Base-by-base conservation (phyloP, 1,284 basidiomycete species). In the Cutaneotrichosporon cutaneum region DNA sequence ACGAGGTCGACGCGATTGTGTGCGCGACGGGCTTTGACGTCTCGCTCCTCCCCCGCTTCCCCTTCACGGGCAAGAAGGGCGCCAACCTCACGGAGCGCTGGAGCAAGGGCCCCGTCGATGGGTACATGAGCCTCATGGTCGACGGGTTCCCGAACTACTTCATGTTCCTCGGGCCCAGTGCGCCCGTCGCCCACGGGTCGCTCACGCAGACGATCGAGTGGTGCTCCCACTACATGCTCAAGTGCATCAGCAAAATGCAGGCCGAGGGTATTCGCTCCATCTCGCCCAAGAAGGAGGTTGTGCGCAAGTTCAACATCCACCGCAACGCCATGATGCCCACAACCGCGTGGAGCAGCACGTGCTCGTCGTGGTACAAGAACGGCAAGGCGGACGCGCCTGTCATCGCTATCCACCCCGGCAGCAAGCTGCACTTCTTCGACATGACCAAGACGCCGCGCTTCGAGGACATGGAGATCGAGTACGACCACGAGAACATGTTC, bases 1-100 rank as follows among this genome's bases (percentile, higher is more conserved):
- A 65, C 32, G 68, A 70, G 45, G 62, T 72, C 13, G 70, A 72
- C 58, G 59, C 70, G 26, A 65, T 72, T 30, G 64, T 71, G 24
- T 72, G 70, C 54, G 70, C 70, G 1, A 72, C 70, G 0, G 75
- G 63, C 14, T 76, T 71, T 61, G 69, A 75, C 67, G 71, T 69
- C 14, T 63, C 65, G 7, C 71, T 63, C 59, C 57, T 56, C 6
- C 74, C 74, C 24, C 65, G 70, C 0, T 70, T 73, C 61, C 73
- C 73, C 0, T 60, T 70, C 45, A 59, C 60, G 39, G 63, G 61
- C 42, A 42, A 42, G 11, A 58, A 61, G 24, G 71, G 72, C n/a
- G 39, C 55, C 39, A 69, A 73, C 59, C 60, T 77, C 11, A 67
- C 71, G 55, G 73, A 76, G 33, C 39, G 52, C 6, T 76, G 74